A percentile compares a stretch with the other conserved stretches of the same genome.
phyloP scores from a whole-genome alignment of 176 grass and related monocot genomes.

The Hordeum vulgare region DNA sequence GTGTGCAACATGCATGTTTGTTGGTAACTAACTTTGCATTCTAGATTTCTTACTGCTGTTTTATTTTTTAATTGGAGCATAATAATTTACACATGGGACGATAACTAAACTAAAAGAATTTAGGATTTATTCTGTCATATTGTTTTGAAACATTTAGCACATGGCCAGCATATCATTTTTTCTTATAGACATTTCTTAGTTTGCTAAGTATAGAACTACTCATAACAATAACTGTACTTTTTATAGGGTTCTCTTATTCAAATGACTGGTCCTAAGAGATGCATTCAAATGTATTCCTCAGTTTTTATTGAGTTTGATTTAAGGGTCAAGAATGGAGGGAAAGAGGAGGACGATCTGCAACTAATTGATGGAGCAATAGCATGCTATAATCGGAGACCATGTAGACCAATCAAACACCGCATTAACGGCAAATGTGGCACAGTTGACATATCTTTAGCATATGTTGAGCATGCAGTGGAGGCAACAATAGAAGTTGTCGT shows the following conservation, averaged over 20 bases:
- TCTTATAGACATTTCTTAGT: neutral
- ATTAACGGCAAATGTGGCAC: neutral
- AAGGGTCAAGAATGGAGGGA: neutral
- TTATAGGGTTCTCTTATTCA: neutral
- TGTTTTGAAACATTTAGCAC: too few relatives aligned
- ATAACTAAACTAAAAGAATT: too few relatives aligned
- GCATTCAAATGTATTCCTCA: neutral
- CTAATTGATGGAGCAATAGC: neutral
- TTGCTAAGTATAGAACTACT: neutral
- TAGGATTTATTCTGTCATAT: too few relatives aligned
- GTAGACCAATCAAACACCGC: neutral
- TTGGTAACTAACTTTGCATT: too few relatives aligned
- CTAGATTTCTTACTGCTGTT: too few relatives aligned
- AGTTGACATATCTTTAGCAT: neutral
- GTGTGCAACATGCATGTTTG: too few relatives aligned
- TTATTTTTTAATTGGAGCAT: too few relatives aligned
- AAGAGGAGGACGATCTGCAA: neutral
- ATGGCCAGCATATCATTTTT: neutral
- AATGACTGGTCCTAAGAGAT: neutral
- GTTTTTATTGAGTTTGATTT: conserved; percentile 14
- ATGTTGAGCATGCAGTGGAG: neutral
- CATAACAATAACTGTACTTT: neutral
- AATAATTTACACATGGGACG: too few relatives aligned
- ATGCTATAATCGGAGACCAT: neutral
- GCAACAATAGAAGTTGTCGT: neutral